Conservation (phyloP, 2,329 filamentous ascomycete species). For the Aspergillus piperis region DNA sequence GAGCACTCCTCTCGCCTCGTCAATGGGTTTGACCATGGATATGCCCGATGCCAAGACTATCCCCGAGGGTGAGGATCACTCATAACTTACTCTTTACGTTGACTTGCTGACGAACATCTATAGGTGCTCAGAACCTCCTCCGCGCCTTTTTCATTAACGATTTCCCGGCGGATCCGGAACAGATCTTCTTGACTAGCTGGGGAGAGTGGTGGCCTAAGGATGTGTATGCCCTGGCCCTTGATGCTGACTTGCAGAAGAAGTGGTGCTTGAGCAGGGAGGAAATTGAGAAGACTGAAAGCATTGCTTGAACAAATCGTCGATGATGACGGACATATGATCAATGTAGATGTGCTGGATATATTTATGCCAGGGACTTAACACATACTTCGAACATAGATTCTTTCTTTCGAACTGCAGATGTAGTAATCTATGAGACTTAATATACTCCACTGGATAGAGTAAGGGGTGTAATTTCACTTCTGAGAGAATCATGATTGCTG, state of each 20-base stretch:
- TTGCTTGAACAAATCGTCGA: background rate
- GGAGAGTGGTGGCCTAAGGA: constrained; percentile 33
- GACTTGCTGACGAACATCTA: background rate
- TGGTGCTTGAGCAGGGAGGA: constrained; percentile 28
- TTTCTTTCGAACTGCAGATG: no score
- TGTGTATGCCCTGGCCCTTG: constrained; percentile 25
- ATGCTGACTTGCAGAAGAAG: constrained; percentile 24
- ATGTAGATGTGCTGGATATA: no score
- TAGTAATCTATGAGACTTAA: no score
- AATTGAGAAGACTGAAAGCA: constrained; percentile 25
- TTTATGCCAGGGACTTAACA: no score
- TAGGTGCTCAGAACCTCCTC: constrained; percentile 28
- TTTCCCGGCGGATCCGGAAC: constrained; percentile 25
- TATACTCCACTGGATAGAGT: no score
- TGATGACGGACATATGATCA: no score
- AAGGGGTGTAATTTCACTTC: no score
- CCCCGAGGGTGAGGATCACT: background rate
- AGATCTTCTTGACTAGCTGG: constrained; percentile 31
- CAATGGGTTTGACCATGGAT: background rate
- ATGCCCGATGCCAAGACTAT: background rate
- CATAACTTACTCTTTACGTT: background rate
- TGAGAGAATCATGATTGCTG: no score
- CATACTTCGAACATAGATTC: no score
- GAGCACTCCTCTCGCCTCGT: background rate
- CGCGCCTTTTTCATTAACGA: constrained; percentile 22